Conservation (phyloP, 108 stramenopile species). For the Cyclotella cryptica region DNA sequence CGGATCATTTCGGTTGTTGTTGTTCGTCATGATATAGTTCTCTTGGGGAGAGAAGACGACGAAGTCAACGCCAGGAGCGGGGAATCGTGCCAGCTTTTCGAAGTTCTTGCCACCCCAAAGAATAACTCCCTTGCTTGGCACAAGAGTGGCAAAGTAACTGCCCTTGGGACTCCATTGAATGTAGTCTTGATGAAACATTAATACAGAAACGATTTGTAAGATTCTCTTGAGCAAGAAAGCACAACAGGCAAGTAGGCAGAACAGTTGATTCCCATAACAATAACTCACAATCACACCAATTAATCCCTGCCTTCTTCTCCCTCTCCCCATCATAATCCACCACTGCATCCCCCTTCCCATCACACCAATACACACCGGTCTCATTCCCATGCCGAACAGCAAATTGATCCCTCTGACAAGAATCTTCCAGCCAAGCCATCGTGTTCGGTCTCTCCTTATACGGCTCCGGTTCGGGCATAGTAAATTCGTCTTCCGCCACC, state of each 20-base stretch:
- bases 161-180: slow-evolving; percentile 95
- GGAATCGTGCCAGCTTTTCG: slow-evolving; percentile 90
- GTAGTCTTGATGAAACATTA: slow-evolving; percentile 50
- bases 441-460: slow-evolving; percentile 91
- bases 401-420: slow-evolving; percentile 92
- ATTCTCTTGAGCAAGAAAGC: background rate
- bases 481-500: slow-evolving; percentile 69
- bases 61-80: slow-evolving; percentile 87
- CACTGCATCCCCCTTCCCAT: slow-evolving; percentile 81
- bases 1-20: slow-evolving; percentile 77
- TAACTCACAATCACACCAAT: slow-evolving; percentile 86
- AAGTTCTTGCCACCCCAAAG: slow-evolving; percentile 94
- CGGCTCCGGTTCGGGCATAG: slow-evolving; percentile 75
- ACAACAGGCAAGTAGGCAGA: too few relatives aligned
- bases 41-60: slow-evolving; percentile 86
- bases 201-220: background rate
- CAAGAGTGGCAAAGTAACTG: slow-evolving; percentile 91
- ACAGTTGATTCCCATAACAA: background rate
- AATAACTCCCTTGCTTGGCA: slow-evolving; percentile 92
- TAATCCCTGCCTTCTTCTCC: slow-evolving; percentile 94
- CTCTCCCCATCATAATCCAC: slow-evolving; percentile 94
- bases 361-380: slow-evolving; percentile 92
- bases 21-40: slow-evolving; percentile 92
- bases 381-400: slow-evolving; percentile 92
- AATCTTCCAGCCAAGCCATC: slow-evolving; percentile 93